Conservation (phyloP, 352 stramenopile genomes). For the Pythium coloratum region DNA sequence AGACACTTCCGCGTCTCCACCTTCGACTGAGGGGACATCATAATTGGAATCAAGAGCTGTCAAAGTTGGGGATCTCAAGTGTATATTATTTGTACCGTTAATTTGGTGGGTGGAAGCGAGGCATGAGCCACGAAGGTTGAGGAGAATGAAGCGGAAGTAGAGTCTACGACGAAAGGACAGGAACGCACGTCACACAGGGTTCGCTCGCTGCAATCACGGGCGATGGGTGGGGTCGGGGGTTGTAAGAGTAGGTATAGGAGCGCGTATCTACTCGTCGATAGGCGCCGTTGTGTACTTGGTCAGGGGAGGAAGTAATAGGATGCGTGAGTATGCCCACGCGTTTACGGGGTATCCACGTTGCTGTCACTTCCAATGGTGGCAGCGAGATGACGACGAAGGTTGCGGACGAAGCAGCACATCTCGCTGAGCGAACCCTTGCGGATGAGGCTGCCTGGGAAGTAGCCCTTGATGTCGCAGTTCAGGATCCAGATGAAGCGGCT, state of each 20-base stretch:
- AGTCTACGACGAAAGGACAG: slow-evolving; percentile 6
- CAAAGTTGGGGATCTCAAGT: background rate
- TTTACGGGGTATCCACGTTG: slow-evolving; percentile 19
- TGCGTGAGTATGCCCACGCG: background rate
- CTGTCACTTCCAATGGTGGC: slow-evolving; percentile 46
- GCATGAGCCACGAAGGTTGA: background rate
- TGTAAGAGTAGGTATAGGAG: slow-evolving; percentile 1
- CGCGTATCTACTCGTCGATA: slow-evolving; percentile 21
- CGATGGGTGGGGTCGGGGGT: background rate
- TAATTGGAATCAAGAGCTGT: too few relatives aligned
- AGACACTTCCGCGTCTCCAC: background rate
- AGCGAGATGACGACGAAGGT: slow-evolving; percentile 68
- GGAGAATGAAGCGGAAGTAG: background rate
- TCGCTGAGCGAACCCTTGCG: slow-evolving; percentile 81
- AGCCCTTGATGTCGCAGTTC: slow-evolving; percentile 87
- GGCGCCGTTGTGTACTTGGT: background rate
- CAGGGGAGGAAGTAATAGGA: background rate
- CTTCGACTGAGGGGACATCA: background rate
- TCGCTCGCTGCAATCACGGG: slow-evolving; percentile 8
- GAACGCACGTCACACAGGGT: background rate
- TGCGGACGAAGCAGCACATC: slow-evolving; percentile 77
- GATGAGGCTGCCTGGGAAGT: slow-evolving; percentile 77
- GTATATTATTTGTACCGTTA: slow-evolving; percentile 3
- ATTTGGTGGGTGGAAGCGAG: background rate
- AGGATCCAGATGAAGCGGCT: slow-evolving; percentile 79